Percentiles rank a stretch among this genome's conserved stretches.
Evolutionary conservation across 2,329 filamentous ascomycete species (phyloP).

Genomic region (Akanthomyces dipterigenus): DNA sequence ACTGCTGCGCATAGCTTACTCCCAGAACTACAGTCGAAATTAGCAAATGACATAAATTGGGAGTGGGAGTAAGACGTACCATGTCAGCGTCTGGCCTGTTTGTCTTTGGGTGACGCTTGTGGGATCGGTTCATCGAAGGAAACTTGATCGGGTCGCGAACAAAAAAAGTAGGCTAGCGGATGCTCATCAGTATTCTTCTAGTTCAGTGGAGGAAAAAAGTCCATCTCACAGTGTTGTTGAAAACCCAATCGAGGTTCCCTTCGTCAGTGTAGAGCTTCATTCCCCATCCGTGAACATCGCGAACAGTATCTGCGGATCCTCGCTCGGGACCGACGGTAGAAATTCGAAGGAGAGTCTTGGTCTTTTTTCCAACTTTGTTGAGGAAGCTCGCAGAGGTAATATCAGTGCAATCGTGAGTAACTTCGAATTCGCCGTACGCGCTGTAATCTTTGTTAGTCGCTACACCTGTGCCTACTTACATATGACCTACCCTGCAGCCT

Average conservation of each 20-base stretch:
- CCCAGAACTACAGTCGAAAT: no score
- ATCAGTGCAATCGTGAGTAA: conserved; percentile 51
- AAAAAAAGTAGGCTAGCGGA: conserved; percentile 26
- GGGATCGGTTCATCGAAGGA: conserved; percentile 37
- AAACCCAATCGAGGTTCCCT: conserved; percentile 59
- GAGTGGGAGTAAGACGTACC: no score
- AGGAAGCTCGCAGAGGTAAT: conserved; percentile 50
- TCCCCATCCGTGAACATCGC: conserved; percentile 56
- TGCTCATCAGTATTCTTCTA: no score
- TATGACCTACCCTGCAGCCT: conserved; percentile 17
- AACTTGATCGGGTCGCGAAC: conserved; percentile 42
- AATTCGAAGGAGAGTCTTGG: conserved; percentile 56
- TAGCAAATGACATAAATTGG: no score
- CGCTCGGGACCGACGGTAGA: conserved; percentile 64
- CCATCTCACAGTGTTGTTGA: conserved; percentile 51
- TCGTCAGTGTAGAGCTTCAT: conserved; percentile 56
- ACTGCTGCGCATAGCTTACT: no score
- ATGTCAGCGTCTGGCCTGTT: conserved; percentile 28
- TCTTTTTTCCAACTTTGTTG: conserved; percentile 45
- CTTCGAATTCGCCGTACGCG: conserved; percentile 53
- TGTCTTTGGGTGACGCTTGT: conserved; percentile 37
- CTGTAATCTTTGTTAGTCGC: conserved; percentile 15
- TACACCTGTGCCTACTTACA: no score
- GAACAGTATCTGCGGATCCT: conserved; percentile 59
- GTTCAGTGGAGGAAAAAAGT: no score